phyloP scores from a whole-genome alignment of 164 flowering plant genomes.

The Magnolia sinica region DNA sequence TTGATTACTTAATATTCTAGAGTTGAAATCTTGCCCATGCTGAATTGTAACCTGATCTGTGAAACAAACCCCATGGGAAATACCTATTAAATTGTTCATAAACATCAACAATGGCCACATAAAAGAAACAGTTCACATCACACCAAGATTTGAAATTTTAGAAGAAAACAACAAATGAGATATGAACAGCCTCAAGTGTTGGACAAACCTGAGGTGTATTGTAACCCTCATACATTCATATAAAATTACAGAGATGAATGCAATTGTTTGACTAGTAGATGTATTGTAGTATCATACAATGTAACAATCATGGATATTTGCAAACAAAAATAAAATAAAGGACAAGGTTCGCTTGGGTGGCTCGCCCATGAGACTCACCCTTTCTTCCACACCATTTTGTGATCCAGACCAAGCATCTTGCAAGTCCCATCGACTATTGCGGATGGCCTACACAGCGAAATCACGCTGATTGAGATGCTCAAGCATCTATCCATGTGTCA shows the following conservation, averaged over 20 bases:
- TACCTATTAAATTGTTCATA: background rate
- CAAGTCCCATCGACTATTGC: too few relatives aligned
- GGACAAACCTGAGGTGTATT: too few relatives aligned
- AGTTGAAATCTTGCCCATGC: background rate
- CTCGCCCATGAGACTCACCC: too few relatives aligned
- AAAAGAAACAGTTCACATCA: background rate
- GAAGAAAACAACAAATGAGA: background rate
- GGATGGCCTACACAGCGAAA: too few relatives aligned
- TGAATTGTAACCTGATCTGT: background rate
- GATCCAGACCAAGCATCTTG: too few relatives aligned
- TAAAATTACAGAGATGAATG: background rate
- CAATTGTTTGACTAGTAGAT: background rate
- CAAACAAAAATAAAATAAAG: too few relatives aligned
- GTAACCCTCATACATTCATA: too few relatives aligned
- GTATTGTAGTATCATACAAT: background rate
- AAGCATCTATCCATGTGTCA: too few relatives aligned
- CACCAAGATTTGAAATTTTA: background rate
- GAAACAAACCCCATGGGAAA: background rate
- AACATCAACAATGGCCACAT: background rate
- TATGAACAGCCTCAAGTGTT: background rate
- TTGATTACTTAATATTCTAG: too few relatives aligned
- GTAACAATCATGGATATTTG: background rate
- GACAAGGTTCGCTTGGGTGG: too few relatives aligned
- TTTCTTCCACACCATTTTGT: too few relatives aligned
- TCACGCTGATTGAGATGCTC: too few relatives aligned